Evolutionary conservation across 2,329 filamentous ascomycete species (phyloP).

Genomic region (Ophiostoma novo-ulmi): DNA sequence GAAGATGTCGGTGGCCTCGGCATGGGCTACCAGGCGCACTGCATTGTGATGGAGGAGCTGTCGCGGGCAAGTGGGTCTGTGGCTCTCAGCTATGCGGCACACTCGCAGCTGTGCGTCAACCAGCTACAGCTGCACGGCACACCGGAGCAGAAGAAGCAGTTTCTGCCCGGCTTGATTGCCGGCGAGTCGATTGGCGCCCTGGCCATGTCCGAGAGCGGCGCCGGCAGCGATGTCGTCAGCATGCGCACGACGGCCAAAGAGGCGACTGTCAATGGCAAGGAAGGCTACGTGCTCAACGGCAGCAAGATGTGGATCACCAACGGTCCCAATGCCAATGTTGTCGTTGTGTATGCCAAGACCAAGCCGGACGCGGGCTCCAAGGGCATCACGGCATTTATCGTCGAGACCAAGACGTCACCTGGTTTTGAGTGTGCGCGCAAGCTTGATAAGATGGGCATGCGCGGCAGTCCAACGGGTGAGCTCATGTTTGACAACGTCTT

Average conservation of each 20-base stretch:
- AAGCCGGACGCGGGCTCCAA: conserved; percentile 72
- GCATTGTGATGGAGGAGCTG: conserved; percentile 90
- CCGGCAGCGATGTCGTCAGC: conserved; percentile 88
- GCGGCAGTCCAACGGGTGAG: conserved; percentile 93
- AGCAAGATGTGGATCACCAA: conserved; percentile 99
- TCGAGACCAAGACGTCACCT: conserved; percentile 57
- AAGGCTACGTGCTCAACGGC: conserved; percentile 75
- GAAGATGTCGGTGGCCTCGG: conserved; percentile 84
- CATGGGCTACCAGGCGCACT: conserved; percentile 96
- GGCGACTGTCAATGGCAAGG: conserved; percentile 69
- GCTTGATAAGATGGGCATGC: conserved; percentile 97
- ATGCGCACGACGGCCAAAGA: conserved; percentile 83
- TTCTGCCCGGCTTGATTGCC: conserved; percentile 73
- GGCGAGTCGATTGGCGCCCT: conserved; percentile 79
- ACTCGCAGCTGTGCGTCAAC: conserved; percentile 94
- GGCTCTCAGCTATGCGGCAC: conserved; percentile 87
- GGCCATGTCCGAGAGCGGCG: conserved; percentile 90
- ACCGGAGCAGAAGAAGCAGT: conserved; percentile 70
- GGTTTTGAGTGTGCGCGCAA: conserved; percentile 87
- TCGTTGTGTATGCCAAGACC: conserved; percentile 97
- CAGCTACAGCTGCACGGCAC: conserved; percentile 88
- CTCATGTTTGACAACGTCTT: conserved; percentile 87
- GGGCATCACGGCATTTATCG: conserved; percentile 92
- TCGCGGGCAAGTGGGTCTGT: conserved; percentile 79
- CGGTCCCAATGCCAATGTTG: conserved; percentile 84